Conservation (phyloP, 352 stramenopile species). For the Thalassiosira exigua region DNA sequence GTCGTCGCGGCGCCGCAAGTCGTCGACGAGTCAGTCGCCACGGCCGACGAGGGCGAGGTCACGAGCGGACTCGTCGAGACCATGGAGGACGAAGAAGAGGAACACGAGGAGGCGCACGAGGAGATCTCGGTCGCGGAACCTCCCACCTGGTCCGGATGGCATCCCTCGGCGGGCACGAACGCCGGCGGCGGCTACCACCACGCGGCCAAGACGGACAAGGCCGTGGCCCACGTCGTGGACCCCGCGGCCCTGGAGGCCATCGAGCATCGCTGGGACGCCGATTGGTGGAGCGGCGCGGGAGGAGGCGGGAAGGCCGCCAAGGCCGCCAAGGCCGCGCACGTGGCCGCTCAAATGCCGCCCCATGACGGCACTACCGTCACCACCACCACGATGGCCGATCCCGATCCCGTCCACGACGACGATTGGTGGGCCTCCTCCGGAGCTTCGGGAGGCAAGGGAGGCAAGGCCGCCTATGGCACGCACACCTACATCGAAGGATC, state of each 20-base stretch:
- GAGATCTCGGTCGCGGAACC: neutral
- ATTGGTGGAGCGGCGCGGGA: too few species aligned
- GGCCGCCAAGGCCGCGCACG: neutral
- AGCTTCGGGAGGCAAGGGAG: neutral
- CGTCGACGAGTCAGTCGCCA: neutral
- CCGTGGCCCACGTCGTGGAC: too few species aligned
- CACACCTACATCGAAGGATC: neutral
- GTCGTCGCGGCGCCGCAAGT: too few species aligned
- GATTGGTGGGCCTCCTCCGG: neutral
- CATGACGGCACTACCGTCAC: neutral
- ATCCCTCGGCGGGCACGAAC: neutral
- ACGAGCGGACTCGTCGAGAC: too few species aligned
- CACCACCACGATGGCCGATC: neutral
- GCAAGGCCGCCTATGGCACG: neutral
- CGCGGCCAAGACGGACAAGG: neutral
- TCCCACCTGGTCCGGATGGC: neutral
- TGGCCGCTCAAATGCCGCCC: neutral
- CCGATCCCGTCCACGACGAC: neutral
- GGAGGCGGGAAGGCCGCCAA: slow-evolving; percentile 8
- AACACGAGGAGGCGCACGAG: too few species aligned
- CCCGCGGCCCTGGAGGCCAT: too few species aligned
- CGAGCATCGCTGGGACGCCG: too few species aligned
- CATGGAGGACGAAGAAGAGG: too few species aligned
- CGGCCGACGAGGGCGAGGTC: neutral
- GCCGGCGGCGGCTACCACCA: neutral